Evolutionary conservation across 208 protist species (phyloP).

Genomic region (Porcisia hertigi): DNA sequence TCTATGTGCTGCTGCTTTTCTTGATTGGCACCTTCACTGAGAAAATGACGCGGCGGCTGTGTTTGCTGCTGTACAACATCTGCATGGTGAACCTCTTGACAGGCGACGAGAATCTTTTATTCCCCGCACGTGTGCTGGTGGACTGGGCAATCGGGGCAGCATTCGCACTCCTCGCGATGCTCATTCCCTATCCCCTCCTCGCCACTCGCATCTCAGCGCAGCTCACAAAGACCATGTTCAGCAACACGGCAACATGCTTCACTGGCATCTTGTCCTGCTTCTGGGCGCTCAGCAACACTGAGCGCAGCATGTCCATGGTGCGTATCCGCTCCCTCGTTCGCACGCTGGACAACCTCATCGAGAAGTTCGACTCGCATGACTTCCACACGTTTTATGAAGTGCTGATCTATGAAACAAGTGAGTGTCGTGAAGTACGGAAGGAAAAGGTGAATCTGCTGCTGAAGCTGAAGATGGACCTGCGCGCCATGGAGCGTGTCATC

Average conservation of each 20-base stretch:
- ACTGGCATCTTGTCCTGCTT: slow-evolving; percentile 64
- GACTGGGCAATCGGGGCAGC: slow-evolving; percentile 63
- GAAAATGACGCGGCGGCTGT: slow-evolving; percentile 53
- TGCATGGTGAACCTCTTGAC: slow-evolving; percentile 50
- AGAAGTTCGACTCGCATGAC: slow-evolving; percentile 50
- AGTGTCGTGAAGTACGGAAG: slow-evolving; percentile 61
- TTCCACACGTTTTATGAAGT: slow-evolving; percentile 68
- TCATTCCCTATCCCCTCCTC: slow-evolving; percentile 72
- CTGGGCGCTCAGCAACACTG: slow-evolving; percentile 67
- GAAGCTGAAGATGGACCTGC: slow-evolving; percentile 69
- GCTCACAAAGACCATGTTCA: slow-evolving; percentile 39
- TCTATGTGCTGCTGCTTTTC: slow-evolving; percentile 71
- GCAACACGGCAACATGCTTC: slow-evolving; percentile 59
- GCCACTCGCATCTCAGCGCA: slow-evolving; percentile 38
- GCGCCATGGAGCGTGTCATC: slow-evolving; percentile 72
- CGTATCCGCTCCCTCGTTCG: slow-evolving; percentile 58
- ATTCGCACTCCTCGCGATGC: slow-evolving; percentile 52
- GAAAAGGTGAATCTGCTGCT: slow-evolving; percentile 60
- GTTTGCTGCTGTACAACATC: slow-evolving; percentile 71
- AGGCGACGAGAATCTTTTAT: slow-evolving; percentile 35
- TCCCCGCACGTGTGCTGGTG: slow-evolving; percentile 41
- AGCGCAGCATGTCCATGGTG: slow-evolving; percentile 79
- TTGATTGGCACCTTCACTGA: slow-evolving; percentile 61
- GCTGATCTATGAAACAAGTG: slow-evolving; percentile 67
- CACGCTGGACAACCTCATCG: slow-evolving; percentile 59